phyloP scores from a whole-genome alignment of 1,284 basidiomycete genomes.

The Tausonia pullulans region DNA sequence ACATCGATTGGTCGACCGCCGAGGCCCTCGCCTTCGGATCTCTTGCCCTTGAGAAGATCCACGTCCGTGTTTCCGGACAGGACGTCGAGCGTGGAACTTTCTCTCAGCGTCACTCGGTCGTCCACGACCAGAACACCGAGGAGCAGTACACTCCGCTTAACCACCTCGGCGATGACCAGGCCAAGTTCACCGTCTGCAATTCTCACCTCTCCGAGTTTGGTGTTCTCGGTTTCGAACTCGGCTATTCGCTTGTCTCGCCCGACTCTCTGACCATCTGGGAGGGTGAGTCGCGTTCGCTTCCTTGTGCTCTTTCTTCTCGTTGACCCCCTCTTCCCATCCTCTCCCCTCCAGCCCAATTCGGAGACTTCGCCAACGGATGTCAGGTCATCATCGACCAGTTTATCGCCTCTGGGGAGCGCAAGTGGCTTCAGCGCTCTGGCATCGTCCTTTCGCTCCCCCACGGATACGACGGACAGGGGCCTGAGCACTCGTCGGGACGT shows the following conservation, averaged over 20 bases:
- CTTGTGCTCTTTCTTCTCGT: neutral
- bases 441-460: slow-evolving; percentile 87
- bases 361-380: slow-evolving; percentile 85
- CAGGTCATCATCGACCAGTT: slow-evolving; percentile 99
- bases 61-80: slow-evolving; percentile 93
- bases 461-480: slow-evolving; percentile 98
- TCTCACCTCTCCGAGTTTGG: slow-evolving; percentile 96
- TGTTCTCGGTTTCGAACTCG: slow-evolving; percentile 91
- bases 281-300: slow-evolving; percentile 32
- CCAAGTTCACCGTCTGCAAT: slow-evolving; percentile 89
- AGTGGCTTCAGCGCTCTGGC: slow-evolving; percentile 94
- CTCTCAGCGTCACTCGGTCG: slow-evolving; percentile 95
- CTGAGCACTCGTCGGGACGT: slow-evolving; percentile 93
- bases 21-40: slow-evolving; percentile 95
- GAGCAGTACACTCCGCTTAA: slow-evolving; percentile 80
- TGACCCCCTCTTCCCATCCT: neutral
- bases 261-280: slow-evolving; percentile 95
- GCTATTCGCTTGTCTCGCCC: slow-evolving; percentile 95
- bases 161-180: slow-evolving; percentile 76
- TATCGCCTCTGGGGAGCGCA: slow-evolving; percentile 92
- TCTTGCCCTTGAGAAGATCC: slow-evolving; percentile 81
- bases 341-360: slow-evolving; percentile 57
- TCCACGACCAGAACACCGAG: slow-evolving; percentile 94
- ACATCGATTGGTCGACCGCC: slow-evolving; percentile 99
- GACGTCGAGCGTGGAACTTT: slow-evolving; percentile 99